Evolutionary conservation across 2,329 filamentous ascomycete species (phyloP).

Genomic region (Lanzia echinophila): DNA sequence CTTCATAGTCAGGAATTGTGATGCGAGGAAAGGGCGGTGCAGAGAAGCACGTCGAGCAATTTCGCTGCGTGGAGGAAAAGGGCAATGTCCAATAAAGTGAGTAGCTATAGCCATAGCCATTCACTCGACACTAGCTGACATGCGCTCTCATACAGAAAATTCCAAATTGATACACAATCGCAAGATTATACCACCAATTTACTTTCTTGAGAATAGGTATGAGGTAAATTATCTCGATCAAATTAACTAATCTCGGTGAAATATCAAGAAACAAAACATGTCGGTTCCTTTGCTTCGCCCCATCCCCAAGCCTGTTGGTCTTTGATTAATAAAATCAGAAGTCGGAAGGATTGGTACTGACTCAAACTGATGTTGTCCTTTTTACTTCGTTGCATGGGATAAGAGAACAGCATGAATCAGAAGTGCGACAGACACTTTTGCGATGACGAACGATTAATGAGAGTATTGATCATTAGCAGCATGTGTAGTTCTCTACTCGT

Average conservation of each 20-base stretch:
- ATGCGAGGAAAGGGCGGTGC: background rate
- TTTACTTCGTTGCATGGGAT: too few relatives aligned
- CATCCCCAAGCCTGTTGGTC: background rate
- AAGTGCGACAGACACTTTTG: too few relatives aligned
- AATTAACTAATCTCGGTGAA: background rate
- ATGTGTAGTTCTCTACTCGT: too few relatives aligned
- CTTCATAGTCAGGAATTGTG: background rate
- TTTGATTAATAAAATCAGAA: background rate
- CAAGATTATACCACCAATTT: background rate
- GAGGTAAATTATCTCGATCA: background rate
- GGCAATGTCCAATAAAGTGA: slow-evolving; percentile 25
- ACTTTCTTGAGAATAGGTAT: background rate
- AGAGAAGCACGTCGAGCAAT: slow-evolving; percentile 16
- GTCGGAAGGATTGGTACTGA: background rate
- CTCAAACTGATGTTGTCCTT: background rate
- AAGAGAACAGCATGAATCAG: too few relatives aligned
- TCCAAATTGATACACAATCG: slow-evolving; percentile 1
- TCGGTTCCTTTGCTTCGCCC: background rate
- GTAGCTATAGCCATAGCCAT: background rate
- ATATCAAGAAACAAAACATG: background rate
- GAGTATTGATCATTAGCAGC: too few relatives aligned
- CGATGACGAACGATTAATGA: too few relatives aligned
- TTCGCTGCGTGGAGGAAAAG: slow-evolving; percentile 26
- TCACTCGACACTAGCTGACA: background rate
- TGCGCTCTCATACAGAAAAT: background rate